Evolutionary conservation across 805 yeast species (phyloP), one percentile per base, ranked within the genome.

Genomic region (Metschnikowia lunata): DNA sequence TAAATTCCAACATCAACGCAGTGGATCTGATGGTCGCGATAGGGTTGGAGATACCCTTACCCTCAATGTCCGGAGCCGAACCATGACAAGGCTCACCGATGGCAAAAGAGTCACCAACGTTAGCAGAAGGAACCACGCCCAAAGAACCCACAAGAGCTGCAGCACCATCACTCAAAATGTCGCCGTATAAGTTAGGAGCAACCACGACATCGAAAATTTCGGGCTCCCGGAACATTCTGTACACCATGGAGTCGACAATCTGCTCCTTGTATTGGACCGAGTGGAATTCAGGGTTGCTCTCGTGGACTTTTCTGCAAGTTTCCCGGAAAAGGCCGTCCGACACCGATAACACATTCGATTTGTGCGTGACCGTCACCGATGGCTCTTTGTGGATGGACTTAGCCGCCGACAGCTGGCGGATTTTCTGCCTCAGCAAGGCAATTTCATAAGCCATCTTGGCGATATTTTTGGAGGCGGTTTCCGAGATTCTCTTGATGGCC

Each of bases 41-140:
- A 54, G 99, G 99, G 78, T 91, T 91, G 42, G 97, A 79, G 58
- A 88, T 87, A 59, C 93, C 93, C 68, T 78, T 83, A 58, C 99
- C 99, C 64, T 90, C 96, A 55, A 93, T 93, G 67, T 93, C 99
- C 45, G 99, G 99, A 43, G 99, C 99, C 45, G 96, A 87, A 50
- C 99, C 99, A 71, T 93, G 99, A 64, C 97, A 90, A 63, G 99
- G 99, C 73, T 93, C 99, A 65, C 99, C 99, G 63, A 93, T 88
- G 51, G 95, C 97, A 63, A 93, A 91, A 64, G 76, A 71, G 63
- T 89, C 96, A 60, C 99, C 99, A 51, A 93, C 99, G 62, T 93
- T 93, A 49, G 98, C 98, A 43, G 95, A 85, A 60, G 99, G 98
- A 45, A 93, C 97, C 46, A 93, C 96, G 63, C 99, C 99, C 53